Conservation (phyloP, 139 green algal genomes). For the Ettlia oleoabundans region DNA sequence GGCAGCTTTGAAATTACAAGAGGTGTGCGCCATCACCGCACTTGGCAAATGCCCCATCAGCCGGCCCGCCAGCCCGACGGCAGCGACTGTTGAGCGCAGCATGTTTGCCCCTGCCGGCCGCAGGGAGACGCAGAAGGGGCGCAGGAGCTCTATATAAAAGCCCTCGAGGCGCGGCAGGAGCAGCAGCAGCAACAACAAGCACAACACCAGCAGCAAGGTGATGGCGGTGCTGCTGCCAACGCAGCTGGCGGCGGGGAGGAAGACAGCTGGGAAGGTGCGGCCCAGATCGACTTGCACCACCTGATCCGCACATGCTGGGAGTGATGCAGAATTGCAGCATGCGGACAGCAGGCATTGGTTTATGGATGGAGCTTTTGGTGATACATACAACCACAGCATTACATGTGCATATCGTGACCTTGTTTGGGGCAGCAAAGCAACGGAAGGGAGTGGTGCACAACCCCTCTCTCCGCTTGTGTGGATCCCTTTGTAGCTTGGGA, state of each 20-base stretch:
- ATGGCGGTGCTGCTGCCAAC: not conserved
- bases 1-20: not conserved
- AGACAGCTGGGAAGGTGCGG: slow-evolving; percentile 26
- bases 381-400: too few species aligned
- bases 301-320: not conserved
- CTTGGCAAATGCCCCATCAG: too few species aligned
- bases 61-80: too few species aligned
- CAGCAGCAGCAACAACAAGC: not conserved
- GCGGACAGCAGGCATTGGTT: too few species aligned
- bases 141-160: not conserved
- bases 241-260: not conserved
- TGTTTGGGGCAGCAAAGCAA: too few species aligned
- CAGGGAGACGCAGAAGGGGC: slow-evolving; percentile 12
- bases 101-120: too few species aligned
- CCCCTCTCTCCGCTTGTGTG: not conserved
- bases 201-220: not conserved
- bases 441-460: too few species aligned
- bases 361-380: too few species aligned
- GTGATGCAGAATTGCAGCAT: too few species aligned
- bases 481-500: slow-evolving; percentile 22
- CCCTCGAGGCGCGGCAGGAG: slow-evolving; percentile 10
- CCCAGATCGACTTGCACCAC: not conserved
- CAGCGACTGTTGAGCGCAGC: too few species aligned
- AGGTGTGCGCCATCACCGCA: not conserved
- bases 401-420: too few species aligned